Base-by-base conservation (phyloP, 495 filamentous ascomycete species). In the Aspergillus baeticus region DNA sequence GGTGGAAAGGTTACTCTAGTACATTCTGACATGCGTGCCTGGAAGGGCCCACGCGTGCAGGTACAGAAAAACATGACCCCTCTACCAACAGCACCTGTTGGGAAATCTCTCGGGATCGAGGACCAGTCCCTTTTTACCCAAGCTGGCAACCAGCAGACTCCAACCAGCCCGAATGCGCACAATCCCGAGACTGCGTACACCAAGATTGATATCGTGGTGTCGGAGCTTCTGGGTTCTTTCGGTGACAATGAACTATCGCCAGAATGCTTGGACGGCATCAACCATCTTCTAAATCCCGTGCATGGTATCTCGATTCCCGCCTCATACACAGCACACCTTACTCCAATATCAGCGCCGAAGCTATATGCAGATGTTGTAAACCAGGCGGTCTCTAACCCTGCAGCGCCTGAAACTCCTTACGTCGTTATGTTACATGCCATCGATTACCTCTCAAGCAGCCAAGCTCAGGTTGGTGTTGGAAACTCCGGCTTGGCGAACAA, bases 11-110 rank as follows among this genome's bases (percentile, higher is more conserved):
- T 95, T 4, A 90, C 81, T 0, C 81, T 99, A 7, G 88, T 97
- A 36, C 93, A 96, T 67, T 96, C 92, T 3, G 94, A 99, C 69
- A 99, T 99, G 94, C 86, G 94, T 29, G 84, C 86, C 35, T 99
- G 94, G 95, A 90, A 89, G 63, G 95, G 95, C 0, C 73, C 84
- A 38, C 57, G 57, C 7, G 62, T 71, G 34, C 47, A 29, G 26
- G 61, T 56, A 35, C 60, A 62, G 51, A 65, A 61, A 20, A 20
- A 37, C 29, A 10, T 58, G 10, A 35, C 48, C 6, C 23, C 21
- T 17, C 15, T 26, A 13, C 38, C 53, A 1, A 41, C 59, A 37
- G 61, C 55, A 21, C 57, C 64, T 10, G 69, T 73, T 18, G 68
- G 67, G 21, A 67, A 69, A 60, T 66, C 65, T 7, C 63, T 72